Base-by-base conservation (phyloP, 2,329 filamentous ascomycete species). In the Stachybotrys echinatus region DNA sequence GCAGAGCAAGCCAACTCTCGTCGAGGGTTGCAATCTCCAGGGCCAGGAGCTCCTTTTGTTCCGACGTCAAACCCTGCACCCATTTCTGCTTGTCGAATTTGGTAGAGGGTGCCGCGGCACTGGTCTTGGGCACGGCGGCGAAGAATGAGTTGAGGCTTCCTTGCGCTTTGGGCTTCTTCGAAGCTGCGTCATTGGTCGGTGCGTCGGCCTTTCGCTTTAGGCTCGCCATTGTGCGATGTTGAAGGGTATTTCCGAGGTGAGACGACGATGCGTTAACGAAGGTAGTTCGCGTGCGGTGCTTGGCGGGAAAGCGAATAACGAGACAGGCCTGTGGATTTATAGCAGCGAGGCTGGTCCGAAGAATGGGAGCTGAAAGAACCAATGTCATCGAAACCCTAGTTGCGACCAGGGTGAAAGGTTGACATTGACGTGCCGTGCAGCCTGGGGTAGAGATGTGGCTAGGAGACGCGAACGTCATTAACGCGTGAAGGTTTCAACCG, bases 1-100 rank as follows among this genome's bases (percentile, higher is more conserved):
- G 78, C 55, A 88, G 84, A 17, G 85, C 84, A 54, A 99, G 76
- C 92, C 94, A 99, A 73, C 87, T 95, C 52, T 92, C 88, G 64
- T 96, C 82, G 53, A 99, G 74, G 0, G 92, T 96, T 42, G 95
- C 84, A 58, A 99, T 96, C 73, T 99, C 94, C 39, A 99, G 79
- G 63, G 88, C 77, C 45, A 99, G 78, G 44, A 97, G 75, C 48
- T 86, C 78, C 64, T 83, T 89, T 68, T 96, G 89, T 72, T 99
- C 94, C 0, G 80, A 69, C 0, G 81, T 91, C 54, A 99, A 76
- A 50, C 81, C 80, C 19, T 82, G 81, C n/a, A 92, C 77, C 94
- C 94, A 99, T 69, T 88, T 89, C 43, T 83, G 82, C 74, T 96
- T 96, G 75, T 96, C 80, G 65, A 96, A 97, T 56, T 81, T 88